Evolutionary conservation across 306 rosid genomes (phyloP), one percentile per base, ranked within the genome.

Genomic region (Cicer chorassanicum): DNA sequence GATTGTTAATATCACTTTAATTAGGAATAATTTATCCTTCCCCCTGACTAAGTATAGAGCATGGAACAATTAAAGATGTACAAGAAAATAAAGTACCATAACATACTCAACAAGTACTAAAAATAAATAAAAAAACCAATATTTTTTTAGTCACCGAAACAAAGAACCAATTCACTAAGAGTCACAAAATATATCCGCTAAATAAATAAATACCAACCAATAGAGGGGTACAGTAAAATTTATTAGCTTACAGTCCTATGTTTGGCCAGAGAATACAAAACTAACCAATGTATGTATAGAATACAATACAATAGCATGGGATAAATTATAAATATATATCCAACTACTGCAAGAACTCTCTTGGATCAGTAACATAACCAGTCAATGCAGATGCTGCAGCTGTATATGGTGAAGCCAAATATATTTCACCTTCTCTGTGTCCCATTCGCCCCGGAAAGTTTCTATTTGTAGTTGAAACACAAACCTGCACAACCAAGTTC

Each of bases 321-420:
- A 42, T 46, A 2, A 44, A 24, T 24, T 16, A 16, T 16, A 16
- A 16, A 29, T 29, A 21, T 51, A 34, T 6, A 40, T 46, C 66
- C 70, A 88, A 94, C 70, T 90, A 94, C 70, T 83, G 90, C 90
- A 94, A 85, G 87, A 94, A 94, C 78, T 90, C 96, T 76, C 99
- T 87, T 9, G 99, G 97, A 85, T 94, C 97, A 6, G 99, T 90
- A 10, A 94, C 95, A 14, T 77, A 87, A 50, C 99, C 99, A 4
- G 99, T 94, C 88, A 94, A 87, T 15, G 99, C 99, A 36, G 99
- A 94, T 66, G 99, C 97, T 5, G 99, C 99, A 6, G 99, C 96
- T 9, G 99, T 94, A 70, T 82, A 92, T 9, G 99, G 97, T 0
- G 99, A 94, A 73, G 97, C 98, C 71, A 94, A 86, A 72, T 91